Base-by-base conservation (phyloP, 148 eudicot species). In the Amaranthus palmeri region DNA sequence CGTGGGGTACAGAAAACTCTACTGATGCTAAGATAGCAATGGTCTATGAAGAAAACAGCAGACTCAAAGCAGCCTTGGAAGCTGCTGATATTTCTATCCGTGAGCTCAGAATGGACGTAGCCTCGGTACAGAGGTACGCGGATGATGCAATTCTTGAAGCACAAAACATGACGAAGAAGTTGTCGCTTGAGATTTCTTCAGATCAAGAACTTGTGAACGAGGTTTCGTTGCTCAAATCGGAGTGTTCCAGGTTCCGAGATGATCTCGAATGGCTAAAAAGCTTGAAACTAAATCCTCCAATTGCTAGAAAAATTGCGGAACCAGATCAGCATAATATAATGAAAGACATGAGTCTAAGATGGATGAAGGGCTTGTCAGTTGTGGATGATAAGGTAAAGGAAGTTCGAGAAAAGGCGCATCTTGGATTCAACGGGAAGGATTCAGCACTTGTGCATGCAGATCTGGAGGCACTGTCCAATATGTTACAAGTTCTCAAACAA, bases 31-130 rank as follows among this genome's bases (percentile, higher is more conserved):
- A 88, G 73, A 72, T 89, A 66, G 81, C 83, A 60, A 71, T 80
- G 74, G 85, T 82, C 76, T 74, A 84, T 80, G 91, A 85, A 81
- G 98, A 88, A 79, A 90, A 89, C 70, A 77, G 57, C 65, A 80
- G 84, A 70, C 97, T 95, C 43, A 82, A 78, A 67, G 82, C 79
- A 68, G 80, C 78, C 86, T 79, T 88, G 83, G 93, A 88, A 79
- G 81, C 84, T 59, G 90, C 96, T 40, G 90, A 95, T 68, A 84
- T 80, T 47, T 86, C 96, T 56, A 72, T 95, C 10, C 73, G 77
- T 68, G 88, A 88, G 74, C 88, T 96, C 56, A 85, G 82, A 82
- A 79, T 70, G 70, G 99, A 90, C 75, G 56, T 96, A 68, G 80
- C 72, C 74, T 79, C 97, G 51, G 77, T 92, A 78, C 90, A 85